Evolutionary conservation across 306 rosid genomes (phyloP), one percentile per base, ranked within the genome.

Genomic region (Betula pendula): DNA sequence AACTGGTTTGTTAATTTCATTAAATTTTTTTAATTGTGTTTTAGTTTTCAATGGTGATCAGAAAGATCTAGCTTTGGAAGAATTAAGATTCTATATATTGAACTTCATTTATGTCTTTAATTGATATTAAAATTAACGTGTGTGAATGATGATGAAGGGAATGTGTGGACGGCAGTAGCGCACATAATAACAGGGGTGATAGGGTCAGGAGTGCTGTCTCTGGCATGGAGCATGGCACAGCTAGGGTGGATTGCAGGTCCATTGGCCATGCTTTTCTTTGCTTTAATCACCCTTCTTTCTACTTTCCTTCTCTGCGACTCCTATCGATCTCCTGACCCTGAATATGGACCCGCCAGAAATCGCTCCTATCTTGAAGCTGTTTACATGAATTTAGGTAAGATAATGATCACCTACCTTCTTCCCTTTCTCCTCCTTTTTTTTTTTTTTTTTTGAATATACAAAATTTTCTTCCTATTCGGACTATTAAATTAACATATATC

Each of bases 161-260:
- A 80, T 9, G 81, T 82, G 16, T 88, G 92, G 92, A 86, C 92
- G 0, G 92, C 90, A 59, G 84, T 84, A 75, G 92, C 88, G 6
- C 92, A 85, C 68, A 51, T 85, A 74, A 86, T 88, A 75, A 86
- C 92, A 5, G 92, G 90, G 11, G 90, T 88, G 76, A 86, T 88
- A 63, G 92, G 92, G 0, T 88, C 92, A 16, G 92, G 90, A 10
- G 88, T 84, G 68, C 52, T 82, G 3, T 86, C 90, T 0, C 31
- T 88, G 70, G 92, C 92, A 44, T 88, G 92, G 90, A 82, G 87
- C 75, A 80, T 80, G 29, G 88, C 92, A 9, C 92, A 88, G 71
- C 80, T 88, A 72, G 92, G 92, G 3, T 88, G 90, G 93, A 31
- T 89, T 71, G 90, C 71, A 16, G 93, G 90, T 0, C 93, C 93